Base-by-base conservation (phyloP, 106 monocot genomes). In the Iris macrosiphon region DNA sequence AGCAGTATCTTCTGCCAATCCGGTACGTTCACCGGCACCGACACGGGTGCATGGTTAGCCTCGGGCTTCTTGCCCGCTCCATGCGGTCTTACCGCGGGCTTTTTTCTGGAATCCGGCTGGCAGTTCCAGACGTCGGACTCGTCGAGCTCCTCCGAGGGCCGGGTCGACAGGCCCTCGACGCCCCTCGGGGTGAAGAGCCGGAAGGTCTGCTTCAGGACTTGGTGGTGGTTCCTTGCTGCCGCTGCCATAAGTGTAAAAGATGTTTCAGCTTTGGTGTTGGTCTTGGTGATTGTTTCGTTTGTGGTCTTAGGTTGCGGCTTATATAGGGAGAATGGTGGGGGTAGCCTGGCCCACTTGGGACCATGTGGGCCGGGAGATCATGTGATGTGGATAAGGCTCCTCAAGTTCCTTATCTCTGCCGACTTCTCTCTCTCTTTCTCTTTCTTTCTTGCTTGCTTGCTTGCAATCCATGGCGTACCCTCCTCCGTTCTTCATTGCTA, bases 1-100 rank as follows among this genome's bases (percentile, higher is more conserved):
- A 47, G 25, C 34, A 77, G 53, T 31, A 71, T 75, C 60, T 75
- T 79, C 7, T 75, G 69, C 85, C 85, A 80, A 73, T 76, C 72
- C 9, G 85, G 85, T 57, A 85, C 63, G 69, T 27, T 70, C 52
- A 80, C 57, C 38, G 79, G 85, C 39, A 80, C 30, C 2, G 84
- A 85, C 0, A 39, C 56, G 4, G 59, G 30, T 0, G 40, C 66
- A 8, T 3, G 55, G 11, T 4, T 42, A 12, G 32, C 16, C 34
- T 20, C 18, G 26, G 8, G 2, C 10, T 20, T 34, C 24, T 45
- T 60, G 45, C 62, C 47, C 3, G 49, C 2, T 34, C 22, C 5
- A 39, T 21, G 14, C 15, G 39, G 17, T 29, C n/a, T n/a, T n/a
- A n/a, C n/a, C n/a, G n/a, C n/a, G n/a, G n/a, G n/a, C n/a, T n/a